These are phyloP conservation scores for Apiotrichum sp. DNA, from an alignment of 1,284 basidiomycete species.

Conservation along the genomic window DNA sequence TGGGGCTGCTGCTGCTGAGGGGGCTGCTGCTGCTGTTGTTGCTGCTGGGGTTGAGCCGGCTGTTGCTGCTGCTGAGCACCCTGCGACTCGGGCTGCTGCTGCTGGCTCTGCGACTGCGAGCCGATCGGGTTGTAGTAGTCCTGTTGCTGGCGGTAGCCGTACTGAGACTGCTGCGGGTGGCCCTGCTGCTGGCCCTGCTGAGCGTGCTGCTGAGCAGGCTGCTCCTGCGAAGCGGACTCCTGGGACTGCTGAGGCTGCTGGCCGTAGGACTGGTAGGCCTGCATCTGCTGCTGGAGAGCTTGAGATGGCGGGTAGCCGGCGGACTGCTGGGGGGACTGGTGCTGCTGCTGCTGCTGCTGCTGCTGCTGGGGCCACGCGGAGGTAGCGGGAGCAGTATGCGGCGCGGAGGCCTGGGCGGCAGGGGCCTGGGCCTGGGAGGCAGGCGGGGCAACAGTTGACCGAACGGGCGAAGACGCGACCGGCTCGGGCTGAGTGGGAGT, in stretches of 20 bases:
- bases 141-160: slow-evolving; percentile 34
- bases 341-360: slow-evolving; percentile 2
- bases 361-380: not conserved
- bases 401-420: slow-evolving; percentile 16
- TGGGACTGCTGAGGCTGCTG: slow-evolving; percentile 28
- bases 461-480: slow-evolving; percentile 15
- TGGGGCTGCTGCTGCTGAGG: slow-evolving; percentile 19
- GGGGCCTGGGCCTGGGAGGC: slow-evolving; percentile 15
- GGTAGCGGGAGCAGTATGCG: slow-evolving; percentile 6
- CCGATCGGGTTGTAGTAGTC: slow-evolving; percentile 29
- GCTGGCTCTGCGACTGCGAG: slow-evolving; percentile 17
- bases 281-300: slow-evolving; percentile 35
- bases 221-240: slow-evolving; percentile 15
- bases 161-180: slow-evolving; percentile 25
- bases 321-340: slow-evolving; percentile 19
- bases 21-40: slow-evolving; percentile 24
- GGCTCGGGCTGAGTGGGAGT: slow-evolving; percentile 22
- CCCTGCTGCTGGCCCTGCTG: slow-evolving; percentile 21
- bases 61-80: slow-evolving; percentile 11
- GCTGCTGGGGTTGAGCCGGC: slow-evolving; percentile 18
- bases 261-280: slow-evolving; percentile 33
- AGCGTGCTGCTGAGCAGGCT: slow-evolving; percentile 18
- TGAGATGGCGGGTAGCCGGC: slow-evolving; percentile 31
- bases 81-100: slow-evolving; percentile 17
- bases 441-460: slow-evolving; percentile 15